Evolutionary conservation across 306 rosid species (phyloP), one percentile per base, ranked within the genome.

Genomic region (Rubus idaeus): DNA sequence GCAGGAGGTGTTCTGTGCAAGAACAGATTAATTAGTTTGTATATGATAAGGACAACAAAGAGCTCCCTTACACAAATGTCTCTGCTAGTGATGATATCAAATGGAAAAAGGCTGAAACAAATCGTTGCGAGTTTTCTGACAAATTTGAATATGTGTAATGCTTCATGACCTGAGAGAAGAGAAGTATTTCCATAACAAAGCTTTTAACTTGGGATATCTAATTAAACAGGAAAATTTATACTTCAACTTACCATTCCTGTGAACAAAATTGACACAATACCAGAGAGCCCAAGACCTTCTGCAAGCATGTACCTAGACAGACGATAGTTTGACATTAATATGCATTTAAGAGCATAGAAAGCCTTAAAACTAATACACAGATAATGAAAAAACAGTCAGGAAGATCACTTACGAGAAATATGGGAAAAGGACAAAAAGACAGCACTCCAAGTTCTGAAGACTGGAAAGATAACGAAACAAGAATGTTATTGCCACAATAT

Each of bases 361-460:
- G n/a, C 62, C 20, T n/a, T 71, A 75, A 67, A 9, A 45, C 13
- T 16, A 45, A 21, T 60, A 58, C 50, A 37, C 75, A 57, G 40
- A 11, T 23, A 14, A 70, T 37, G 30, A 79, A 70, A 51, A 74
- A 84, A 18, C 53, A 71, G 67, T 40, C 45, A 77, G 82, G 78
- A 71, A 83, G 75, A 69, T 76, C 71, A 42, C 97, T 90, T 87
- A 92, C 99, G 99, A 95, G 88, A 95, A 95, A 82, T 95, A 95
- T 8, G 99, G 99, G 76, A 95, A 95, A 75, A 95, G 99, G 77
- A 95, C 99, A 88, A 95, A 87, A 68, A 95, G 96, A 83, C 99
- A 92, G 80, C 99, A 90, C 89, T 95, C 99, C 94, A 91, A 84
- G 80, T 92, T 95, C 87, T 92, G 99, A 85, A 95, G 96, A 83